These are phyloP conservation scores for Limtongia smithiae DNA, from an alignment of 805 yeast species.

Conservation along the genomic window DNA sequence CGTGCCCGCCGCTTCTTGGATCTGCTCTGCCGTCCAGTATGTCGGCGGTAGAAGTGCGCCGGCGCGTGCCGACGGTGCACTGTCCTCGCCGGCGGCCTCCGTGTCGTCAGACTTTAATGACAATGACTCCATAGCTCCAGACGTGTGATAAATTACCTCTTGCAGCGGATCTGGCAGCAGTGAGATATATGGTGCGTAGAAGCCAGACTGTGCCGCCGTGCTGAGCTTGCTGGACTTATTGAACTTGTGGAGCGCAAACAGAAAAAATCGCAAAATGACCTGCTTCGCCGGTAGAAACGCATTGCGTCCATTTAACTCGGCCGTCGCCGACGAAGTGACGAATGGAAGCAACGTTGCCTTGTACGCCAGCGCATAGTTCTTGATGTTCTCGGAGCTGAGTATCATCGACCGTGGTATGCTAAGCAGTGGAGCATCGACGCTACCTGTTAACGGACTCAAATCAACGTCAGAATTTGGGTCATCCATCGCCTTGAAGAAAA, in stretches of 20 bases:
- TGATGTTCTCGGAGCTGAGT: conserved; percentile 8
- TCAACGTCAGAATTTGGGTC: neutral
- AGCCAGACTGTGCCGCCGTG: neutral
- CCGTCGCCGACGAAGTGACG: neutral
- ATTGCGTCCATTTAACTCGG: neutral
- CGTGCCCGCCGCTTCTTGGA: conserved; percentile 8
- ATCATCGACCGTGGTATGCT: conserved; percentile 12
- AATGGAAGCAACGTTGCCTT: neutral
- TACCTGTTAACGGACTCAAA: too few species aligned
- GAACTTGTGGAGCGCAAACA: conserved; percentile 13
- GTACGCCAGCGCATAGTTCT: conserved; percentile 6
- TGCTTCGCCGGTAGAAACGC: conserved; percentile 8
- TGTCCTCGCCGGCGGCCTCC: too few species aligned
- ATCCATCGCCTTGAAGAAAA: conserved; percentile 1
- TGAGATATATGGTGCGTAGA: conserved; percentile 12
- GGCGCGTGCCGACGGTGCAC: too few species aligned
- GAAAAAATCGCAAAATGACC: conserved; percentile 14
- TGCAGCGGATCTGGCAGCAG: conserved; percentile 14
- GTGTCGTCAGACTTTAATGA: neutral
- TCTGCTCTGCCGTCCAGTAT: conserved; percentile 13
- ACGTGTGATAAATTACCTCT: neutral
- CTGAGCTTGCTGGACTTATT: neutral
- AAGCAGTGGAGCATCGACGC: neutral
- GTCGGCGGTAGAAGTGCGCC: conserved; percentile 6
- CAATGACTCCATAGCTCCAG: neutral